Evolutionary conservation across 2,329 filamentous ascomycete genomes (phyloP).

Genomic region (Aspergillus sp.): DNA sequence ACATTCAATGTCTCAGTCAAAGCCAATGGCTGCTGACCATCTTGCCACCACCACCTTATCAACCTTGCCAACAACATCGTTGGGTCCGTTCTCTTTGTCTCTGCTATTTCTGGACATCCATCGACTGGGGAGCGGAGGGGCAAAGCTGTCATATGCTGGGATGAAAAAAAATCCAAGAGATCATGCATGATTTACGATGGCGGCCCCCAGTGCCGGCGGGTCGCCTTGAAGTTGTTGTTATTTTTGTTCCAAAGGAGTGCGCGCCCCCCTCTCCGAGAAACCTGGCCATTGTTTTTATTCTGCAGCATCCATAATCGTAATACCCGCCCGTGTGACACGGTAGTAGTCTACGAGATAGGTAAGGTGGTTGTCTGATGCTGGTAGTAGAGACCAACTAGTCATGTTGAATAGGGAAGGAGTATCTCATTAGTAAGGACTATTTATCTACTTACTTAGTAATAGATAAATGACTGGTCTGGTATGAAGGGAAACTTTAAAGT

Average conservation of each 20-base stretch:
- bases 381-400: background rate
- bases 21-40: background rate
- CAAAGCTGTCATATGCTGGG: slow-evolving; percentile 8
- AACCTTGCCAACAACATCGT: background rate
- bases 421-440: too few species aligned
- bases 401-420: background rate
- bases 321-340: background rate
- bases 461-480: background rate
- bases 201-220: background rate
- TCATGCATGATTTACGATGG: background rate
- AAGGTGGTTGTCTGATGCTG: background rate
- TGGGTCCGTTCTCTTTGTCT: background rate
- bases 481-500: background rate
- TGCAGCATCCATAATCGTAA: background rate
- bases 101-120: slow-evolving; percentile 3
- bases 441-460: too few species aligned
- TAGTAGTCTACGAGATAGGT: background rate
- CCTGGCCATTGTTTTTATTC: slow-evolving; percentile 2
- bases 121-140: slow-evolving; percentile 1
- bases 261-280: background rate
- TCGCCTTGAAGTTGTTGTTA: slow-evolving; percentile 1
- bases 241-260: slow-evolving; percentile 2
- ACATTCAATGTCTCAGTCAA: slow-evolving; percentile 6
- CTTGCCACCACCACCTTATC: slow-evolving; percentile 4
- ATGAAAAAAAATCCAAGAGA: background rate